These are phyloP conservation scores for Eucalyptus marginata DNA, from an alignment of 345 rosid species.

Conservation along the genomic window DNA sequence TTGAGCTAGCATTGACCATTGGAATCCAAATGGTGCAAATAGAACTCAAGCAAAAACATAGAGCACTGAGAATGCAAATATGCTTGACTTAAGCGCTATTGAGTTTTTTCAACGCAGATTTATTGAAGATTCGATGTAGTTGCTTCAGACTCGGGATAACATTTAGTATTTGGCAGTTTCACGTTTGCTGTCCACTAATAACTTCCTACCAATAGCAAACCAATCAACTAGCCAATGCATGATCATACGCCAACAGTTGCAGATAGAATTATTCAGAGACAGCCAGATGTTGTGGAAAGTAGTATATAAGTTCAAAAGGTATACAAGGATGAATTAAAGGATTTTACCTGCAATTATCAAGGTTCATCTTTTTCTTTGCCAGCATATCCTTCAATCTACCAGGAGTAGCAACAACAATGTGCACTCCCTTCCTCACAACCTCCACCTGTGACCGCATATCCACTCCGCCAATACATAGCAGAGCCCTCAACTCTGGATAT, in stretches of 20 bases:
- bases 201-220: not conserved
- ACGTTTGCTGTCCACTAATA: not conserved
- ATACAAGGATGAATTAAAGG: not conserved
- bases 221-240: not conserved
- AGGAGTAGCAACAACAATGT: slow-evolving; percentile 91
- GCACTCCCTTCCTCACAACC: slow-evolving; percentile 78
- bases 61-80: not conserved
- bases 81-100: not conserved
- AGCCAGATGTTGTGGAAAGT: not conserved
- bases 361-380: slow-evolving; percentile 85
- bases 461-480: slow-evolving; percentile 86
- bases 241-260: not conserved
- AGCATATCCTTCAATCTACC: slow-evolving; percentile 95
- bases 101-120: not conserved
- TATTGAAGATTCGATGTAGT: not conserved
- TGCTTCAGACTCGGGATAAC: not conserved
- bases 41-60: not conserved
- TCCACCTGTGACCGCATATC: slow-evolving; percentile 93
- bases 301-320: not conserved
- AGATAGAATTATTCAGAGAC: not conserved
- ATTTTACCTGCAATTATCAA: slow-evolving; percentile 78
- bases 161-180: not conserved
- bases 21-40: not conserved
- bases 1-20: not conserved
- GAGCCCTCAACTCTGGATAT: slow-evolving; percentile 58